Evolutionary conservation across 768 basidiomycete species (phyloP), one percentile per base, ranked within the genome.

Genomic region (Mrakia gelida): DNA sequence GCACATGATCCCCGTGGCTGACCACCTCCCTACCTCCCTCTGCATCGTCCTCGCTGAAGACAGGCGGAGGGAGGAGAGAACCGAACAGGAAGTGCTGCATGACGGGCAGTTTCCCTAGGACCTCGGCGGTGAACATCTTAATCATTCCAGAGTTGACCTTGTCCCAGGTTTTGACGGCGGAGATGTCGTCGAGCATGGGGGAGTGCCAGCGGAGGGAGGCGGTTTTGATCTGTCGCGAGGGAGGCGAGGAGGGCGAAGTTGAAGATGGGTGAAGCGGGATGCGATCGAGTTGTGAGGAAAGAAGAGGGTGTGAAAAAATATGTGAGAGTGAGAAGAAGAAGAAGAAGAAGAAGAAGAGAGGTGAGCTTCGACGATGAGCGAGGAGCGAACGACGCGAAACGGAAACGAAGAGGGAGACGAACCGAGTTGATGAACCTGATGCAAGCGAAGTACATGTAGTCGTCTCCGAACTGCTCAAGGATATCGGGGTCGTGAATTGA

Each of bases 121-220:
- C 96, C 84, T 99, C 95, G 54, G 94, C 95, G 63, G 88, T 87
- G 86, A 95, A 98, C 96, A 99, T 98, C 84, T 98, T 99, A 85
- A 92, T 88, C 94, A 99, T 97, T 5, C 96, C 96, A 8, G 87
- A 85, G 84, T 98, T 98, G 80, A 98, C 94, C 84, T 97, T 98
- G 82, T 93, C 92, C 96, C 96, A 98, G 0, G 84, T 84, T 80
- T 86, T 86, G 81, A 87, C 94, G 0, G 91, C 94, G 0, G 94
- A 95, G 75, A 98, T 98, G 82, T 98, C 96, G 84, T 98, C 94
- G 10, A 99, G 89, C 96, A 99, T 98, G 0, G 96, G 96, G 0
- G 94, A 97, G 85, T 99, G 96, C 96, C 96, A 99, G 73, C 94
- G 88, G 0, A 98, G 87, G 0, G 77, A 73, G 11, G 77, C 77